Percentiles rank a stretch among this genome's conserved stretches.
These are phyloP conservation scores for Gloeophyllum trabeum DNA, from an alignment of 768 basidiomycete genomes.

Conservation along the genomic window DNA sequence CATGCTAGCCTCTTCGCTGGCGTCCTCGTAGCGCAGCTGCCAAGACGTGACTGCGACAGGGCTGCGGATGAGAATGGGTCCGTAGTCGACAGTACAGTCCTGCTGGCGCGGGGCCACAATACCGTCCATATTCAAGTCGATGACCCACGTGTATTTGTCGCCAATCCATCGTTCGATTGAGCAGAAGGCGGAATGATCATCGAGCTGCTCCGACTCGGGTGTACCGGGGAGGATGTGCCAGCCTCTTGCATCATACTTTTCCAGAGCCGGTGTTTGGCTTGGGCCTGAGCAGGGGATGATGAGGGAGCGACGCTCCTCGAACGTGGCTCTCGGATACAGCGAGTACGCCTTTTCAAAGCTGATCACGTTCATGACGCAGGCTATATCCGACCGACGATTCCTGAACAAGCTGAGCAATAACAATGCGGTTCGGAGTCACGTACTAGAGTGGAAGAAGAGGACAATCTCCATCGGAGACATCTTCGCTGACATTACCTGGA, in stretches of 20 bases:
- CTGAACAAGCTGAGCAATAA: neutral
- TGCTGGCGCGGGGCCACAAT: neutral
- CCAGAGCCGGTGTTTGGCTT: slow-evolving; percentile 7
- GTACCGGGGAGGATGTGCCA: slow-evolving; percentile 17
- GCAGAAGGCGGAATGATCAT: slow-evolving; percentile 10
- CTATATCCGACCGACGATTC: no score
- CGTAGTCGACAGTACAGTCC: no score
- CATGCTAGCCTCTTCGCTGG: no score
- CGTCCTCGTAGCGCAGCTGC: no score
- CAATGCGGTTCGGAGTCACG: neutral
- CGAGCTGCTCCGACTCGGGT: neutral
- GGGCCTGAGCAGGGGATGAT: slow-evolving; percentile 2
- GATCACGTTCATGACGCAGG: slow-evolving; percentile 34
- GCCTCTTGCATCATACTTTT: slow-evolving; percentile 26
- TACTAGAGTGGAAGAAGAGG: slow-evolving; percentile 32
- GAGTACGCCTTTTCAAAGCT: slow-evolving; percentile 27
- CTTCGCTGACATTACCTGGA: slow-evolving; percentile 29
- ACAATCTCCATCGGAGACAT: slow-evolving; percentile 24
- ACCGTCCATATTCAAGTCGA: slow-evolving; percentile 12
- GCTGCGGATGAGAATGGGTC: no score
- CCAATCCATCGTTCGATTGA: slow-evolving; percentile 17
- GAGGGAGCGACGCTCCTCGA: slow-evolving; percentile 20
- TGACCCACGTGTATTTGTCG: slow-evolving; percentile 19
- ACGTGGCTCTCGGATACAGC: slow-evolving; percentile 29
- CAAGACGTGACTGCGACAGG: no score